These are phyloP conservation scores for Andrographis paniculata DNA, from an alignment of 305 asterid species.

Conservation along the genomic window DNA sequence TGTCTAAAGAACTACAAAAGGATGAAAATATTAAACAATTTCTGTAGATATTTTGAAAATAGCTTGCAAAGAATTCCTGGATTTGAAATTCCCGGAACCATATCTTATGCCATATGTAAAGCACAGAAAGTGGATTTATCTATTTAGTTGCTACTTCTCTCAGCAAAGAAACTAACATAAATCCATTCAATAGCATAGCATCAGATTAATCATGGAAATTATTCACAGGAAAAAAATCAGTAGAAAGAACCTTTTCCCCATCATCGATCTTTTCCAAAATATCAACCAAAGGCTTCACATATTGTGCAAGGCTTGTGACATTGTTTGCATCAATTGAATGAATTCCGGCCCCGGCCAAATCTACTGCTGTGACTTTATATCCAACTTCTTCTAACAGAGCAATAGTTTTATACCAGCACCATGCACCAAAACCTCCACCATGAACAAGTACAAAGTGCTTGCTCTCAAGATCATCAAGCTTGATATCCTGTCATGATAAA, in stretches of 20 bases:
- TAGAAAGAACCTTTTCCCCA: conserved; percentile 65
- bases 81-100: neutral
- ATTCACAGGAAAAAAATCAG: conserved; percentile 14
- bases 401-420: conserved; percentile 99
- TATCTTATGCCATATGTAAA: neutral
- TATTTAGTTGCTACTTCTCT: too few relatives aligned
- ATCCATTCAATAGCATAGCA: neutral
- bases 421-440: conserved; percentile 99
- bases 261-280: conserved; percentile 64
- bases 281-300: conserved; percentile 78
- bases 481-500: conserved; percentile 69
- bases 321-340: conserved; percentile 81
- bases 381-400: conserved; percentile 85
- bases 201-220: neutral
- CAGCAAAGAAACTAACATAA: neutral
- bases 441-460: conserved; percentile 90
- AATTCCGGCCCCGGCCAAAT: conserved; percentile 91
- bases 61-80: neutral
- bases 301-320: conserved; percentile 69
- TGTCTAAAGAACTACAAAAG: too few relatives aligned
- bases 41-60: neutral
- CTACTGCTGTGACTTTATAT: conserved; percentile 89
- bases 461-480: conserved; percentile 67
- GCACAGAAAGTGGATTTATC: neutral
- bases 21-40: too few relatives aligned